Evolutionary conservation across 177 flowering plant genomes (phyloP).

Genomic region (Vitis hybrid): DNA sequence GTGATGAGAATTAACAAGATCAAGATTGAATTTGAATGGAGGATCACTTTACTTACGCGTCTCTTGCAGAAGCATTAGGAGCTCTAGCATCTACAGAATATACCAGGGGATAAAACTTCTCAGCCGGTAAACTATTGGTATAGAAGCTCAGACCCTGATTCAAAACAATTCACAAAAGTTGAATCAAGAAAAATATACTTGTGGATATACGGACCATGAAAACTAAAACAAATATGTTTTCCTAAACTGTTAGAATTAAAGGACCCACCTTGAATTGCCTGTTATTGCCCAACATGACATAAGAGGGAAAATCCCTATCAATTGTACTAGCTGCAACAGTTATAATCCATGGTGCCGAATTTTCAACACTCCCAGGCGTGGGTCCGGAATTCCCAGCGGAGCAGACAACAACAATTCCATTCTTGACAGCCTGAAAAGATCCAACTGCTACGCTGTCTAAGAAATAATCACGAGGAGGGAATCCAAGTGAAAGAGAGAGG

Average conservation of each 20-base stretch:
- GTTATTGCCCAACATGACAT: too few species aligned
- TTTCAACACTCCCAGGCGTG: conserved; percentile 23
- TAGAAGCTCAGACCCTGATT: not conserved
- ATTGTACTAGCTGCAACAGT: too few species aligned
- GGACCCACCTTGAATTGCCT: too few species aligned
- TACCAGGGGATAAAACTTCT: not conserved
- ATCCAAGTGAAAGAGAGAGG: conserved; percentile 63
- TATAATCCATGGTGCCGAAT: conserved; percentile 58
- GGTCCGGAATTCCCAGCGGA: conserved; percentile 64
- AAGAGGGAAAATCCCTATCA: too few species aligned
- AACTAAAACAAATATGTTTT: too few species aligned
- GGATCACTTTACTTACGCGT: not conserved
- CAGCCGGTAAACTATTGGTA: not conserved
- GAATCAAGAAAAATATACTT: too few species aligned
- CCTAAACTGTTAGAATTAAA: too few species aligned
- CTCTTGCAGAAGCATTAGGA: not conserved
- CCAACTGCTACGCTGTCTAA: conserved; percentile 45
- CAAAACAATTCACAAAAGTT: too few species aligned
- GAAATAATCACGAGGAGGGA: conserved; percentile 27
- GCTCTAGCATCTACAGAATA: not conserved
- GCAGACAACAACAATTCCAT: conserved; percentile 46
- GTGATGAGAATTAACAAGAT: too few species aligned
- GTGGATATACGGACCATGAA: too few species aligned
- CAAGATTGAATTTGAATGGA: too few species aligned
- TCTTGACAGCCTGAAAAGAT: conserved; percentile 56